Conservation (phyloP, 768 basidiomycete genomes). For the Suillus variegatus region DNA sequence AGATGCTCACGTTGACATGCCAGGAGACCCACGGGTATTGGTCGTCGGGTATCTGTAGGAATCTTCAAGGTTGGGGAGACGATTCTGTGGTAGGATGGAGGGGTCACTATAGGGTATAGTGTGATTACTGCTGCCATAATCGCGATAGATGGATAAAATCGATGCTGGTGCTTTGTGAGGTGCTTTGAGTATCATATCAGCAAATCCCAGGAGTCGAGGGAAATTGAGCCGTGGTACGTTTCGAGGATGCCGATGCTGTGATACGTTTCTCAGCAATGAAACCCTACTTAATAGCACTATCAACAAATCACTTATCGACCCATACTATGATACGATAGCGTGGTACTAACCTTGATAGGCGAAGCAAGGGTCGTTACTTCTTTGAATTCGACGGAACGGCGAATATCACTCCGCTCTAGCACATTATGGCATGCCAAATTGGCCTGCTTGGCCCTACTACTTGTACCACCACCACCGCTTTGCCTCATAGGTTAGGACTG, state of each 20-base stretch:
- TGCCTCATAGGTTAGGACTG: too few species aligned
- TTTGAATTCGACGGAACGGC: background rate
- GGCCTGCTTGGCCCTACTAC: background rate
- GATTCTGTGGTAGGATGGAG: slow-evolving; percentile 65
- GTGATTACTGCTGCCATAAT: slow-evolving; percentile 39
- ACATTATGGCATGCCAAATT: background rate
- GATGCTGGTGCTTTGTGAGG: background rate
- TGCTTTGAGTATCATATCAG: background rate
- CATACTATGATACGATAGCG: background rate
- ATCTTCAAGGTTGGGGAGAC: slow-evolving; percentile 57
- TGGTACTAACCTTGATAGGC: background rate
- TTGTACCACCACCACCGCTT: too few species aligned
- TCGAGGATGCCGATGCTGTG: too few species aligned
- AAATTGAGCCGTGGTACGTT: background rate
- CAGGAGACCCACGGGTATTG: slow-evolving; percentile 75
- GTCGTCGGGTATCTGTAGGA: slow-evolving; percentile 47
- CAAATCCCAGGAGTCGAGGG: slow-evolving; percentile 4
- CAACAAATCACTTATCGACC: background rate
- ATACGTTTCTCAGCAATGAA: background rate
- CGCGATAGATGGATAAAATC: background rate
- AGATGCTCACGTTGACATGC: slow-evolving; percentile 69
- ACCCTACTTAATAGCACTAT: background rate
- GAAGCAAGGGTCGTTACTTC: background rate
- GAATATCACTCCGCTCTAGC: background rate
- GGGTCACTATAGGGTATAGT: slow-evolving; percentile 46